Evolutionary conservation across 495 filamentous ascomycete genomes (phyloP), one percentile per base, ranked within the genome.

Genomic region (Acidiella bohemica): DNA sequence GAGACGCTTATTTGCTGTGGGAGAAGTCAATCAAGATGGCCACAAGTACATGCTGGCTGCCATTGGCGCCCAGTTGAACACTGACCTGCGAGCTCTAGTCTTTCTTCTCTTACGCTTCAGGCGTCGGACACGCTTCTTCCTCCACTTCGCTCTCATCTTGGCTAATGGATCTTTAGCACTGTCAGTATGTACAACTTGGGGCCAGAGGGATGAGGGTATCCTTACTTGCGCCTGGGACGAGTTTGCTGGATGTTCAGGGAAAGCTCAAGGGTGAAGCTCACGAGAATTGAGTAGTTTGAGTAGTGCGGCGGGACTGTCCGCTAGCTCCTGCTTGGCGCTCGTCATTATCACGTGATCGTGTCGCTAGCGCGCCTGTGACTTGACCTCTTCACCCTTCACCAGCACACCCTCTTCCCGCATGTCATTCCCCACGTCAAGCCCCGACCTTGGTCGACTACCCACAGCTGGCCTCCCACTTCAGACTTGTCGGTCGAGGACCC

Each of bases 31-130:
- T 22, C 7, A 8, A 6, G 6, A 8, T 7, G 5, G 6, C 13
- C 10, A n/a, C 30, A 32, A 32, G 6, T 10, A 14, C 7, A n/a
- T n/a, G n/a, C n/a, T n/a, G n/a, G n/a, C n/a, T n/a, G n/a, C 33
- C 8, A 36, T 21, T 36, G 33, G 33, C 5, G 18, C 13, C 4
- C 14, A 21, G 23, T 11, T 0, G 4, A 27, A n/a, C 7, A 66
- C 79, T 70, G 73, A 93, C 86, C 73, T 80, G 71, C 86, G 70
- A 53, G 85, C 87, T 62, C 87, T 78, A 68, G 85, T 90, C 85
- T 95, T 95, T 84, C 87, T 88, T 66, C 87, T 80, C 86, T 95
- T 95, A 65, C 84, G 77, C 78, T 95, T 95, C 67, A 95, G 81
- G 67, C 87, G 78, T 51, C 87, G 80, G 70, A 92, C 84, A 61